Conservation (phyloP, 2,329 filamentous ascomycete genomes). For the Trichoderma polysporum region DNA sequence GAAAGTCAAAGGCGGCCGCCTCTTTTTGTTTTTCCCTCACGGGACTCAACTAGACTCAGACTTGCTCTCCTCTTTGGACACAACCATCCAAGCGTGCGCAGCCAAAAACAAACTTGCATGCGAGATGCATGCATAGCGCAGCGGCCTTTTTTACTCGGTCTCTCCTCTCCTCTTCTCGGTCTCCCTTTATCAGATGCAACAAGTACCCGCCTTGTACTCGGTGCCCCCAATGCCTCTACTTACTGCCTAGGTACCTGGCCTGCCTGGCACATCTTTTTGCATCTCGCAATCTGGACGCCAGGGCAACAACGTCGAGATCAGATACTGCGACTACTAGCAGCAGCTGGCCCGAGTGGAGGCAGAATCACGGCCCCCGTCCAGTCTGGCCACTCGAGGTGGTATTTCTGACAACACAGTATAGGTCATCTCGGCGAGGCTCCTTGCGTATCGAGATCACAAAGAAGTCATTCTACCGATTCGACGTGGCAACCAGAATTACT, state of each 20-base stretch:
- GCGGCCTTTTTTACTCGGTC: not conserved
- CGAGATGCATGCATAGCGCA: not conserved
- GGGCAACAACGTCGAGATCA: conserved; percentile 14
- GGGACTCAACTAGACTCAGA: not conserved
- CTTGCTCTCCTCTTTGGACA: not conserved
- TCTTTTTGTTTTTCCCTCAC: conserved; percentile 1
- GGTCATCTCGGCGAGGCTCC: not conserved
- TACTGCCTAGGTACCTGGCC: not conserved
- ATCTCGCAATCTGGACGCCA: not conserved
- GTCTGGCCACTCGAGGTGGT: not conserved
- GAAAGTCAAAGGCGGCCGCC: not conserved
- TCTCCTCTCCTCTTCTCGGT: not conserved
- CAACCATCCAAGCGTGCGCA: not conserved
- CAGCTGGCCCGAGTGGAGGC: not conserved
- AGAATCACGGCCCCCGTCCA: not conserved
- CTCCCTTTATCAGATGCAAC: not conserved
- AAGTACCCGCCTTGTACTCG: not conserved
- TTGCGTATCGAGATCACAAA: conserved; percentile 17
- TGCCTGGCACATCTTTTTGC: not conserved
- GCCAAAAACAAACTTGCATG: conserved; percentile 8
- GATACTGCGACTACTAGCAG: not conserved
- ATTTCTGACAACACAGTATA: not conserved
- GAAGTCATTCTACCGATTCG: not conserved
- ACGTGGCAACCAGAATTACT: conserved; percentile 3
- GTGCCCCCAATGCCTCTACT: too few species aligned